These are phyloP conservation scores for Termitomyces heimii DNA, from an alignment of 768 basidiomycete species.

Conservation along the genomic window DNA sequence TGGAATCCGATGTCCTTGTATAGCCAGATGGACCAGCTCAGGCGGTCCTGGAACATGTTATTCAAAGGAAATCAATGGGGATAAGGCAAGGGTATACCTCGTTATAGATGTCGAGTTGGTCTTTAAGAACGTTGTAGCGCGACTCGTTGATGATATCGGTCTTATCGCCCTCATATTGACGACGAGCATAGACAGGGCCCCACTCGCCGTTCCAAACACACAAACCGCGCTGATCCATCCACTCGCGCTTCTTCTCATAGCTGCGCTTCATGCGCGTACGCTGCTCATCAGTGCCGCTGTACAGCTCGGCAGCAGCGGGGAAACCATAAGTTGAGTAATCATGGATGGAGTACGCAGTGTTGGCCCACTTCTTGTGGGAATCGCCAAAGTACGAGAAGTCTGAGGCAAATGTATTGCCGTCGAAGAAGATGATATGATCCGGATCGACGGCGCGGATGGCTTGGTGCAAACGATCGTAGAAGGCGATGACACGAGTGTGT, in stretches of 20 bases:
- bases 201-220: slow-evolving; percentile 82
- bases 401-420: slow-evolving; percentile 79
- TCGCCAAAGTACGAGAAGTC: slow-evolving; percentile 73
- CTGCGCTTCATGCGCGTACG: slow-evolving; percentile 42
- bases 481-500: slow-evolving; percentile 56
- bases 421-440: slow-evolving; percentile 72
- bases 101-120: slow-evolving; percentile 71
- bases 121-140: slow-evolving; percentile 61
- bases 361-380: slow-evolving; percentile 55
- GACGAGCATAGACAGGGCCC: slow-evolving; percentile 75
- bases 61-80: neutral
- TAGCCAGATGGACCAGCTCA: slow-evolving; percentile 84
- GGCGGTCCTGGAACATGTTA: slow-evolving; percentile 39
- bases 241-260: slow-evolving; percentile 70
- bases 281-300: slow-evolving; percentile 49
- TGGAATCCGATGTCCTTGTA: slow-evolving; percentile 88
- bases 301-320: slow-evolving; percentile 50
- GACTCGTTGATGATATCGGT: slow-evolving; percentile 62
- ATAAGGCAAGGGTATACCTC: slow-evolving; percentile 28
- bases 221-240: slow-evolving; percentile 63
- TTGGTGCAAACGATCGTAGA: slow-evolving; percentile 63
- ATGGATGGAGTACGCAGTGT: slow-evolving; percentile 74
- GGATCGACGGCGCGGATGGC: slow-evolving; percentile 70
- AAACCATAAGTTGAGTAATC: slow-evolving; percentile 76
- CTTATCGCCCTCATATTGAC: slow-evolving; percentile 48